A percentile compares a stretch with the other conserved stretches of the same genome.
Evolutionary conservation across 164 flowering plant genomes (phyloP).

Genomic region (Stephania japonica): DNA sequence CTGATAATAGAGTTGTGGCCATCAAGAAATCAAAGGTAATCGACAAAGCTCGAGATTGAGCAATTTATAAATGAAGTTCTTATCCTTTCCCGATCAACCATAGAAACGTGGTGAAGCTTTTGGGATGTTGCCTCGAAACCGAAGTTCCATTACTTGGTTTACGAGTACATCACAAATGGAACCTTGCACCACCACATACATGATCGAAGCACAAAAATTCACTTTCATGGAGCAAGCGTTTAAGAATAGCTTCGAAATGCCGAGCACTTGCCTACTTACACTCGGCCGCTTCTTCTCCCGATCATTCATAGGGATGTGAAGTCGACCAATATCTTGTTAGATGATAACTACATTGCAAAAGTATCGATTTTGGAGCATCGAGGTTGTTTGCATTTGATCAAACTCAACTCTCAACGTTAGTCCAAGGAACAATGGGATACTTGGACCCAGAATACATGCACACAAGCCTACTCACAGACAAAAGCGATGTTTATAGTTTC

Average conservation of each 20-base stretch:
- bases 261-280: neutral
- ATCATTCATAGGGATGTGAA: conserved; percentile 4
- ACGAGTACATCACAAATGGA: neutral
- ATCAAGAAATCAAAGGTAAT: conserved; percentile 6
- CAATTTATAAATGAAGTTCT: conserved; percentile 5
- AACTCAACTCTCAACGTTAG: neutral
- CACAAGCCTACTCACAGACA: conserved; percentile 1
- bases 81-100: conserved; percentile 6
- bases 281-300: neutral
- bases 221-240: neutral
- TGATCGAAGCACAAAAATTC: neutral
- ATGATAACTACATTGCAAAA: conserved; percentile 16
- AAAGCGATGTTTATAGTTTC: conserved; percentile 31
- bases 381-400: conserved; percentile 11
- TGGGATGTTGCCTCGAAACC: conserved; percentile 3
- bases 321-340: conserved; percentile 1
- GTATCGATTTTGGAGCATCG: conserved; percentile 38
- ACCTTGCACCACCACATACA: neutral
- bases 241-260: conserved; percentile 3
- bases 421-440: neutral
- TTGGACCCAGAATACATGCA: conserved; percentile 6
- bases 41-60: neutral
- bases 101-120: conserved; percentile 3
- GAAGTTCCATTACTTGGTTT: conserved; percentile 4
- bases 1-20: neutral